Percentiles rank a stretch among this genome's conserved stretches.
These are phyloP conservation scores for Ganoderma lucidum DNA, from an alignment of 1,284 basidiomycete genomes.

Conservation along the genomic window DNA sequence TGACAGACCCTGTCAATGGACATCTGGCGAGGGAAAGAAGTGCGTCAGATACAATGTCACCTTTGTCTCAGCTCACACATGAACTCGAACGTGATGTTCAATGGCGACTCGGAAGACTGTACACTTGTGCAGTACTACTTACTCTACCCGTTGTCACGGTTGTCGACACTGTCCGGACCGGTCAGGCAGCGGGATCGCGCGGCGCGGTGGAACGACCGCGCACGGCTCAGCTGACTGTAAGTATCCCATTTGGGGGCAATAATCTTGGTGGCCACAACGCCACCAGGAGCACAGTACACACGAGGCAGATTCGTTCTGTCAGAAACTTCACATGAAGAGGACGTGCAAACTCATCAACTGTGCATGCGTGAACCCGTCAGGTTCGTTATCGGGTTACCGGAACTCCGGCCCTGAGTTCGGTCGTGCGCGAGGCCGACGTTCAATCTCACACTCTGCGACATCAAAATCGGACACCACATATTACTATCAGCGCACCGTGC, in stretches of 20 bases:
- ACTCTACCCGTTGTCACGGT: background rate
- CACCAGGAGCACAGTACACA: conserved; percentile 6
- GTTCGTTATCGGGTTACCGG: background rate
- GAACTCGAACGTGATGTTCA: background rate
- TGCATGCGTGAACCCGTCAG: background rate
- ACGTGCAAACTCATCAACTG: background rate
- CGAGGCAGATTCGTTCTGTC: background rate
- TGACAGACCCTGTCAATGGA: conserved; percentile 2
- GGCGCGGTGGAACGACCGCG: background rate
- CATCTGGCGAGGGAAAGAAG: background rate
- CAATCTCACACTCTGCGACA: background rate
- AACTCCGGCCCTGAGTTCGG: background rate
- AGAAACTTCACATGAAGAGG: background rate
- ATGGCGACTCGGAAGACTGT: background rate
- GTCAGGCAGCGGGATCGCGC: background rate
- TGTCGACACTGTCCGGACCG: background rate
- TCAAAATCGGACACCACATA: conserved; percentile 1
- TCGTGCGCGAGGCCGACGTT: background rate
- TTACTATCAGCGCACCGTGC: background rate
- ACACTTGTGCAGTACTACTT: background rate
- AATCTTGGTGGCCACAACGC: conserved; percentile 6
- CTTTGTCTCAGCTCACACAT: conserved; percentile 1
- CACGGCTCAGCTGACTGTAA: background rate
- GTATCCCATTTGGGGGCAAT: background rate
- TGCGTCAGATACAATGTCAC: background rate